A percentile compares a stretch with the other conserved stretches of the same genome.
Conservation (phyloP, 2,329 filamentous ascomycete genomes). For the Verticillium nubilum region DNA sequence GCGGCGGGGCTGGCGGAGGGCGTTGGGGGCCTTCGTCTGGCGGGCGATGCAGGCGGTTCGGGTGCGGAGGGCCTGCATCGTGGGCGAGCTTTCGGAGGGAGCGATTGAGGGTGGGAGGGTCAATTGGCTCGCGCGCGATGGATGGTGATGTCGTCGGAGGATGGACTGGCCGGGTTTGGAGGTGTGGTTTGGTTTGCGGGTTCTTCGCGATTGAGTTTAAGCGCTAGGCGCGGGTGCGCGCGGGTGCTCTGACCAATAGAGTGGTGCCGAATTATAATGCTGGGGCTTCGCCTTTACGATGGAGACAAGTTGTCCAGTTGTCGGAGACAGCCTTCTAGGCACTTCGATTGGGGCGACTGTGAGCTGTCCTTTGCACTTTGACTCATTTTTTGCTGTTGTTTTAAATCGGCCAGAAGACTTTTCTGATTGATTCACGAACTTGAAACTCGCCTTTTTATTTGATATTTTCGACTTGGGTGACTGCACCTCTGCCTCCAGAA, state of each 20-base stretch:
- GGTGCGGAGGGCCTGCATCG: slow-evolving; percentile 31
- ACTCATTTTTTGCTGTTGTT: slow-evolving; percentile 5
- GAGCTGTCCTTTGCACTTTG: slow-evolving; percentile 11
- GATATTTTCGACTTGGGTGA: not conserved
- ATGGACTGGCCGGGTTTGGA: slow-evolving; percentile 2
- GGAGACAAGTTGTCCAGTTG: slow-evolving; percentile 11
- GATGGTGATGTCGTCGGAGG: not conserved
- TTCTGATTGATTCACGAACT: not conserved
- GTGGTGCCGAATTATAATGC: slow-evolving; percentile 12
- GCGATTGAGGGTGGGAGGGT: not conserved
- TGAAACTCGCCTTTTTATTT: not conserved
- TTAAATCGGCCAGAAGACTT: not conserved
- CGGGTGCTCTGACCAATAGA: slow-evolving; percentile 5
- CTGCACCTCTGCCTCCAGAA: not conserved
- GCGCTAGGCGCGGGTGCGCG: not conserved
- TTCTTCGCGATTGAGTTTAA: not conserved
- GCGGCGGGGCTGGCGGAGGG: slow-evolving; percentile 32
- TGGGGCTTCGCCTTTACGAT: slow-evolving; percentile 7
- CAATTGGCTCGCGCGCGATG: slow-evolving; percentile 7
- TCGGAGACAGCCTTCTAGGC: slow-evolving; percentile 4
- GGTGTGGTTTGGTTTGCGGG: not conserved
- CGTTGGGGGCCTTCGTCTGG: slow-evolving; percentile 22
- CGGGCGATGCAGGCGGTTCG: slow-evolving; percentile 29
- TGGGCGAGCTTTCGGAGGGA: slow-evolving; percentile 9
- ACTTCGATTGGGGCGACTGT: slow-evolving; percentile 8